Conservation (phyloP, 2,329 filamentous ascomycete species). For the Pseudogymnoascus sp. region DNA sequence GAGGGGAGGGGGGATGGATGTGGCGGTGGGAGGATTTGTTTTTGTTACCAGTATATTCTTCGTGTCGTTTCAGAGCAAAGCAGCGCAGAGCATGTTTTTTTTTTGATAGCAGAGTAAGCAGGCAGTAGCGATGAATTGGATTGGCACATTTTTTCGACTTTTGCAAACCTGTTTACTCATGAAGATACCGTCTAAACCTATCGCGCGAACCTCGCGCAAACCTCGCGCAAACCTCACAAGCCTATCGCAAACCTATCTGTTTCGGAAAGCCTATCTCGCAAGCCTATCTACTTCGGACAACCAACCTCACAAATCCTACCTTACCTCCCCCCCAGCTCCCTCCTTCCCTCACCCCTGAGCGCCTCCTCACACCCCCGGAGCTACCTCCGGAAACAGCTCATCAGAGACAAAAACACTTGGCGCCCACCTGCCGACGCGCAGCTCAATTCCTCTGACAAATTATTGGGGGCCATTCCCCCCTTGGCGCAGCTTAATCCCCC, state of each 20-base stretch:
- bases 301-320: background rate
- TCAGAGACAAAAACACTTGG: background rate
- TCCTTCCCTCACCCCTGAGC: background rate
- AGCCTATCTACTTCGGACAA: background rate
- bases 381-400: background rate
- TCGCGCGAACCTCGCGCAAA: too few species aligned
- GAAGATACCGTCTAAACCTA: too few species aligned
- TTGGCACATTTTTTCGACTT: background rate
- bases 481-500: background rate
- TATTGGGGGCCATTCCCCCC: background rate
- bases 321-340: background rate
- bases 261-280: background rate
- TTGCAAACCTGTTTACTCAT: background rate
- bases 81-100: background rate
- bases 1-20: background rate
- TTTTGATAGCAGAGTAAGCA: background rate
- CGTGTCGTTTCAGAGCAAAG: background rate
- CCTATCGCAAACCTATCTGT: background rate
- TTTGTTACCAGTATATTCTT: background rate
- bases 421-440: background rate
- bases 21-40: background rate
- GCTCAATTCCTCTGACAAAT: background rate
- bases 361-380: background rate
- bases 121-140: conserved; percentile 1
- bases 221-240: background rate